Conservation (phyloP, 208 protist species). For the Vickermania ingenoplastis region DNA sequence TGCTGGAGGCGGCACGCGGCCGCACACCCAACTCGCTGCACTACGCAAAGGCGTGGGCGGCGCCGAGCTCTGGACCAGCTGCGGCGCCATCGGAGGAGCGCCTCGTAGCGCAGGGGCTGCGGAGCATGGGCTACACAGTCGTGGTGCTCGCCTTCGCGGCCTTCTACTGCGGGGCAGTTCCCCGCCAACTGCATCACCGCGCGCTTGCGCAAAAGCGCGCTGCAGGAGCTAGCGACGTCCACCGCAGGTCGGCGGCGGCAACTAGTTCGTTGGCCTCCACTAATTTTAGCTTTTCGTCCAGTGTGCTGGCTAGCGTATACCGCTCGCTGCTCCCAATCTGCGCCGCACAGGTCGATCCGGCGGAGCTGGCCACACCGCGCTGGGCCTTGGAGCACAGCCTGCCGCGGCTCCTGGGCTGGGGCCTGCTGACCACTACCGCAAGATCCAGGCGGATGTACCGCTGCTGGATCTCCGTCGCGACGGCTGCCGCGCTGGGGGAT, state of each 20-base stretch:
- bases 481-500: constrained; percentile 43
- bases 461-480: constrained; percentile 74
- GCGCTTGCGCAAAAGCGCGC: constrained; percentile 32
- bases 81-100: constrained; percentile 1
- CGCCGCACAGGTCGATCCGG: constrained; percentile 44
- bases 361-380: constrained; percentile 60
- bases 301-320: constrained; percentile 26
- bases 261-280: neutral
- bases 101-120: constrained; percentile 46
- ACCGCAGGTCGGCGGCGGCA: constrained; percentile 35
- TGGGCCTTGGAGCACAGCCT: constrained; percentile 24
- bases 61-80: neutral
- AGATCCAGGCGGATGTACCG: constrained; percentile 35
- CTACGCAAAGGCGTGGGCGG: constrained; percentile 47
- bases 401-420: constrained; percentile 61
- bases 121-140: constrained; percentile 48
- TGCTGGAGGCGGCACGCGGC: constrained; percentile 9
- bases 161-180: constrained; percentile 76
- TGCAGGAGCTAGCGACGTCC: constrained; percentile 65
- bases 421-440: constrained; percentile 39
- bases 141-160: constrained; percentile 67
- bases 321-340: constrained; percentile 55
- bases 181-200: constrained; percentile 6
- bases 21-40: constrained; percentile 45
- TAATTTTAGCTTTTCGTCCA: neutral